Conservation (phyloP, 176 grass and related monocot species). For the Oryza glaberrima region DNA sequence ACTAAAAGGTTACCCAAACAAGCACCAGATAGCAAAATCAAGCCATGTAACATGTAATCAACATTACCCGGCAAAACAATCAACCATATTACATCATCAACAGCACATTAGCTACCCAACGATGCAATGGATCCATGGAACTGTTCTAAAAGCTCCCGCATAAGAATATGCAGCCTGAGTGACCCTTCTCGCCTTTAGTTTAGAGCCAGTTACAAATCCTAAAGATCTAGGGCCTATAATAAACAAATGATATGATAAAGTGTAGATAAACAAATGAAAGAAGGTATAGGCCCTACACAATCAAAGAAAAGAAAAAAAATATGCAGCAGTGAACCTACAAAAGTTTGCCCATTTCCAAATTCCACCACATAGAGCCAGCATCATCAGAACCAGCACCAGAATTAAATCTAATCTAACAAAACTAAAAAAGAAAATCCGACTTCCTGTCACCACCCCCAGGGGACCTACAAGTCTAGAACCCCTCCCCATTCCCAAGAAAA, state of each 20-base stretch:
- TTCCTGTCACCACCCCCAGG: too few relatives aligned
- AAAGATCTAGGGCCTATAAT: background rate
- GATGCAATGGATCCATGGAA: background rate
- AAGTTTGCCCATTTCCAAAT: background rate
- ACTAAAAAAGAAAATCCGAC: background rate
- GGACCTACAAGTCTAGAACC: background rate
- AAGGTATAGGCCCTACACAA: background rate
- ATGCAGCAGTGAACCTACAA: background rate
- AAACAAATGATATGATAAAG: background rate
- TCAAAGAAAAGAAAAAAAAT: background rate
- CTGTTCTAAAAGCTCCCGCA: background rate
- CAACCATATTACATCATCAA: background rate
- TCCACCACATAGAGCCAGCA: background rate
- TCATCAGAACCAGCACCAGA: background rate
- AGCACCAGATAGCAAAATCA: background rate
- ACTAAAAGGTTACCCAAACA: background rate
- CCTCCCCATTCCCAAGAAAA: background rate
- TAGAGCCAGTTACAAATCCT: background rate
- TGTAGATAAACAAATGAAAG: background rate
- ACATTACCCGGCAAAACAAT: background rate
- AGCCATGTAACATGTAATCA: constrained; percentile 6
- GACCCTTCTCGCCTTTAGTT: background rate
- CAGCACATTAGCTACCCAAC: background rate
- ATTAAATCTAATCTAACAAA: background rate
- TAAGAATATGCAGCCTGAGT: background rate